These are phyloP conservation scores for Davidsoniella neocaledoniae DNA, from an alignment of 2,329 filamentous ascomycete species.

Conservation along the genomic window DNA sequence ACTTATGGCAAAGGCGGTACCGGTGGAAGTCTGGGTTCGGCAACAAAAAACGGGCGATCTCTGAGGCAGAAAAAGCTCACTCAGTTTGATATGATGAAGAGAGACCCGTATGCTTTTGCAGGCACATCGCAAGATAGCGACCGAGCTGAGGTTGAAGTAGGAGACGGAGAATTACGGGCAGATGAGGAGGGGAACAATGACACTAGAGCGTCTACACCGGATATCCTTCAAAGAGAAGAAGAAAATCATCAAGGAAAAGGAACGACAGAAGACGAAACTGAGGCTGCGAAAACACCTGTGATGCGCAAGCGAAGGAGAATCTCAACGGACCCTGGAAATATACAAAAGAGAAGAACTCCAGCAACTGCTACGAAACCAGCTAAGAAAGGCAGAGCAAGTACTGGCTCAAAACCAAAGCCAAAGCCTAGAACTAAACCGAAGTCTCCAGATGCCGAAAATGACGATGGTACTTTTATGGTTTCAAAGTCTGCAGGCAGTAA, in stretches of 20 bases:
- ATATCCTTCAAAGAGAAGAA: background rate
- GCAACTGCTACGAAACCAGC: too few species aligned
- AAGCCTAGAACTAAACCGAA: background rate
- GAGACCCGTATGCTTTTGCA: background rate
- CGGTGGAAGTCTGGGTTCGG: background rate
- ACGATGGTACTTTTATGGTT: too few species aligned
- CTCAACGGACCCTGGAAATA: too few species aligned
- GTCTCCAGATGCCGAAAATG: background rate
- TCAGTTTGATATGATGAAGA: conserved; percentile 17
- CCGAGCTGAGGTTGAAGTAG: background rate
- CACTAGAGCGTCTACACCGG: background rate
- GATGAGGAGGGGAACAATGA: background rate
- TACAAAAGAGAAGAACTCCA: too few species aligned
- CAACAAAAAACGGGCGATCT: background rate
- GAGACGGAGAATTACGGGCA: background rate
- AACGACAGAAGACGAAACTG: background rate
- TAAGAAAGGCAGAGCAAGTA: background rate
- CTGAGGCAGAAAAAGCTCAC: conserved; percentile 27
- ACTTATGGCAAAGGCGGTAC: conserved; percentile 19
- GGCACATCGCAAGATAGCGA: background rate
- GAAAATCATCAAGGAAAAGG: background rate
- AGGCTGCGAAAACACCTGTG: too few species aligned
- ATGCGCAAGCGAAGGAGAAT: too few species aligned
- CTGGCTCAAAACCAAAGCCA: background rate
- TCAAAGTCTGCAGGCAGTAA: conserved; percentile 4